Base-by-base conservation (phyloP, 2,329 filamentous ascomycete genomes). In the Aspergillus udagawae region DNA sequence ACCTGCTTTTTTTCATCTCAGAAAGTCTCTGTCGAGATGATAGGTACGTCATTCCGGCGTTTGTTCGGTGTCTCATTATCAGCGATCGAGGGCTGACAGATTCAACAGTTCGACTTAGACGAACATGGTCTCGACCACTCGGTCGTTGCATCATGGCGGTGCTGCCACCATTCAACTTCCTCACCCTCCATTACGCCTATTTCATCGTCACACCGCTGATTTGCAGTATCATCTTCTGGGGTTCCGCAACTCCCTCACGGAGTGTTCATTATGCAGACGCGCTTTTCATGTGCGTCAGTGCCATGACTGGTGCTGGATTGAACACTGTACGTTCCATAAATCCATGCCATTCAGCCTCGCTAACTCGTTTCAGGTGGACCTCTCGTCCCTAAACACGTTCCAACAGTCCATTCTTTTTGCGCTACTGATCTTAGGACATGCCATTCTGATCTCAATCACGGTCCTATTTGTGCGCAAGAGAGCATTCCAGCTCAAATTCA, bases 351-450 rank as follows among this genome's bases (percentile, higher is more conserved):
- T 14, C 20, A 51, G 21, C 45, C 9, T 10, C n/a, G 51, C 32
- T 63, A 51, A 64, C 7, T n/a, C 47, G n/a, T 12, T 38, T 14
- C 32, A 74, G 72, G 55, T 76, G 38, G 71, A 75, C 45, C 73
- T 90, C 25, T 86, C 82, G 55, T 75, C 79, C 28, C 67, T 90
- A 65, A 89, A 85, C 42, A 86, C 83, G 0, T 87, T 86, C 67
- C 88, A 91, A 70, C 88, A 91, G 69, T 74, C 83, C 28, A 72
- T 88, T 42, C 76, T 91, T 9, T 88, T 86, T 64, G 57, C 86
- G 3, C 75, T 89, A 45, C 86, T 90, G 59, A 76, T 90, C 49
- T 68, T 88, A 6, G 88, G 88, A 1, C 86, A 85, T 54, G 79
- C 83, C 12, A 83, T 90, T n/a, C 84, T 86, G 67, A 84, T 90